Percentiles rank a stretch among this genome's conserved stretches.
These are phyloP conservation scores for Leptographium flavum DNA, from an alignment of 2,329 filamentous ascomycete genomes.

Conservation along the genomic window DNA sequence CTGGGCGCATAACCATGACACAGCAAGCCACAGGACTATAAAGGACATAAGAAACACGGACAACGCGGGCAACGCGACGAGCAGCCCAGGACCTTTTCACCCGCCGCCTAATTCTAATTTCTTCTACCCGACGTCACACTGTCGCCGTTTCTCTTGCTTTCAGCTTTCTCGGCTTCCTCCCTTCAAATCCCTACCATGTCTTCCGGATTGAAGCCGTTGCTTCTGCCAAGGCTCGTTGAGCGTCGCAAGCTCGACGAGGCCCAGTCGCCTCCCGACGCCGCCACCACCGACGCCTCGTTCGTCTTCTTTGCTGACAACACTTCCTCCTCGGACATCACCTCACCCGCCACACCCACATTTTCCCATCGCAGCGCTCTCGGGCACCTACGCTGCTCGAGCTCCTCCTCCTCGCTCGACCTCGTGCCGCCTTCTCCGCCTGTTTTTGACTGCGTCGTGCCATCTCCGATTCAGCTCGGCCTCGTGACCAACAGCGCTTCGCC, in stretches of 20 bases:
- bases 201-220: slow-evolving; percentile 35
- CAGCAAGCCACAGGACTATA: neutral
- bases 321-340: slow-evolving; percentile 49
- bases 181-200: slow-evolving; percentile 22
- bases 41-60: slow-evolving; percentile 1
- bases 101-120: neutral
- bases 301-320: slow-evolving; percentile 35
- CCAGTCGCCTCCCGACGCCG: slow-evolving; percentile 13
- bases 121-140: neutral
- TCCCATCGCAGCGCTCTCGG: slow-evolving; percentile 31
- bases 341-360: slow-evolving; percentile 59
- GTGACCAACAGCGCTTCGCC: neutral
- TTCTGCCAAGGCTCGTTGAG: slow-evolving; percentile 38
- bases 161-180: neutral
- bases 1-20: neutral
- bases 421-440: slow-evolving; percentile 19
- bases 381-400: slow-evolving; percentile 49
- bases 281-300: slow-evolving; percentile 18
- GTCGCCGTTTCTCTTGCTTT: neutral
- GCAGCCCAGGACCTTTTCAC: neutral
- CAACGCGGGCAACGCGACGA: neutral
- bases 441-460: slow-evolving; percentile 39
- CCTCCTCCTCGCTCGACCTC: slow-evolving; percentile 62
- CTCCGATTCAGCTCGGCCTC: slow-evolving; percentile 23
- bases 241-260: slow-evolving; percentile 27